A percentile compares a stretch with the other conserved stretches of the same genome.
Conservation (phyloP, 1,139 yeast species). For the Nakaseomyces kungkrabaensis region DNA sequence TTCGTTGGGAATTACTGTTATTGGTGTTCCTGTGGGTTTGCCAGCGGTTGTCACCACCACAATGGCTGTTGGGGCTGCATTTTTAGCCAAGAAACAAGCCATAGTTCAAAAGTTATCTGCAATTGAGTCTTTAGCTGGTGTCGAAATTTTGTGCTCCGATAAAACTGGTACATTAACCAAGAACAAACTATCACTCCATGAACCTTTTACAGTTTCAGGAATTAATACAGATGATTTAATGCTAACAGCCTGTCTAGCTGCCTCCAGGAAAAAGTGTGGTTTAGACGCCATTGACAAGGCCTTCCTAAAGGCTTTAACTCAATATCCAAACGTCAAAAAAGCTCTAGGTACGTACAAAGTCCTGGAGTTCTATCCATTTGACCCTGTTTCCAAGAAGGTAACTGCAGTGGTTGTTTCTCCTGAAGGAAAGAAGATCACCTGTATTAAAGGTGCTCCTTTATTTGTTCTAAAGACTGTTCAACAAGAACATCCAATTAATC, state of each 20-base stretch:
- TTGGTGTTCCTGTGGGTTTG: constrained; percentile 99
- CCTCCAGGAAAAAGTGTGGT: constrained; percentile 97
- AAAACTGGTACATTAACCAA: constrained; percentile 98
- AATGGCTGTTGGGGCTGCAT: constrained; percentile 99
- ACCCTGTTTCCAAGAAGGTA: constrained; percentile 47
- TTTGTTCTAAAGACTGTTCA: constrained; percentile 89
- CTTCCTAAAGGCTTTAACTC: constrained; percentile 78
- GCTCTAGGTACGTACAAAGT: constrained; percentile 80
- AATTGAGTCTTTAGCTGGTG: constrained; percentile 97
- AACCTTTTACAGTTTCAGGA: constrained; percentile 98
- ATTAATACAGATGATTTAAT: constrained; percentile 92
- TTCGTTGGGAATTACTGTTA: constrained; percentile 90
- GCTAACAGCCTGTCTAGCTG: constrained; percentile 96
- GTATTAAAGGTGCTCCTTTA: constrained; percentile 72
- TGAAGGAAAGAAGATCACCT: constrained; percentile 87
- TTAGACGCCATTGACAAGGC: constrained; percentile 96
- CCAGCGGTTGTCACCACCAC: constrained; percentile 99
- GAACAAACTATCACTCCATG: constrained; percentile 90
- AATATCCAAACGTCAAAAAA: constrained; percentile 44
- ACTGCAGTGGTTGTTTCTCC: constrained; percentile 88
- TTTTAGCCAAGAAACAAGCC: constrained; percentile 94
- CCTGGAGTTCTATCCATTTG: constrained; percentile 90
- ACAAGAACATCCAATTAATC: constrained; percentile 50
- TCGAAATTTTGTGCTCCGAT: constrained; percentile 95
- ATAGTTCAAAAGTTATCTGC: constrained; percentile 96